A percentile compares a stretch with the other conserved stretches of the same genome.
Evolutionary conservation across 305 asterid species (phyloP).

Genomic region (Galium porrigens): DNA sequence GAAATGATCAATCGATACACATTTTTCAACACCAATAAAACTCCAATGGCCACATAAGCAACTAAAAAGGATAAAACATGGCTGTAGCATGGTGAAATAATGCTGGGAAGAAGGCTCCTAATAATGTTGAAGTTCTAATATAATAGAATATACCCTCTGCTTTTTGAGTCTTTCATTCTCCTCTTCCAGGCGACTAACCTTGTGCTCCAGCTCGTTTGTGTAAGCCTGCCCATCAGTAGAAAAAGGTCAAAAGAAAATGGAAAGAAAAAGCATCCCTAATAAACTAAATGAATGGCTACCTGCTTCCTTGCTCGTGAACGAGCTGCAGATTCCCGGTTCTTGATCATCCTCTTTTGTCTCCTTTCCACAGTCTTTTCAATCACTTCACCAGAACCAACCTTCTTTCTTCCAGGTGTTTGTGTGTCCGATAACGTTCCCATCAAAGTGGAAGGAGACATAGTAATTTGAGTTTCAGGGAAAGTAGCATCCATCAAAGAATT

Average conservation of each 20-base stretch:
- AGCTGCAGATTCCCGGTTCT: constrained; percentile 92
- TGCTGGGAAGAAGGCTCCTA: constrained; percentile 10
- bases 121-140: constrained; percentile 9
- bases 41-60: neutral
- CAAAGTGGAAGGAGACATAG: constrained; percentile 46
- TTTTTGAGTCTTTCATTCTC: constrained; percentile 75
- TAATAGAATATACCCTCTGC: constrained; percentile 40
- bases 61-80: neutral
- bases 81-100: neutral
- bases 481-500: constrained; percentile 40
- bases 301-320: constrained; percentile 94
- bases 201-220: constrained; percentile 89
- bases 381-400: constrained; percentile 56
- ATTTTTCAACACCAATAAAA: neutral
- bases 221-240: constrained; percentile 48
- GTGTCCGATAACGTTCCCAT: constrained; percentile 64
- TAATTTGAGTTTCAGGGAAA: constrained; percentile 41
- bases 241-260: constrained; percentile 9
- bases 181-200: constrained; percentile 72
- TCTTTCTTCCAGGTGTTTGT: constrained; percentile 56
- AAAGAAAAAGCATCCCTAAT: neutral
- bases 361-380: constrained; percentile 72
- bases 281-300: constrained; percentile 23
- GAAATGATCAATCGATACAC: neutral
- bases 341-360: constrained; percentile 95